Evolutionary conservation across 1,139 yeast genomes (phyloP).

Genomic region (Suhomyces terraborum): DNA sequence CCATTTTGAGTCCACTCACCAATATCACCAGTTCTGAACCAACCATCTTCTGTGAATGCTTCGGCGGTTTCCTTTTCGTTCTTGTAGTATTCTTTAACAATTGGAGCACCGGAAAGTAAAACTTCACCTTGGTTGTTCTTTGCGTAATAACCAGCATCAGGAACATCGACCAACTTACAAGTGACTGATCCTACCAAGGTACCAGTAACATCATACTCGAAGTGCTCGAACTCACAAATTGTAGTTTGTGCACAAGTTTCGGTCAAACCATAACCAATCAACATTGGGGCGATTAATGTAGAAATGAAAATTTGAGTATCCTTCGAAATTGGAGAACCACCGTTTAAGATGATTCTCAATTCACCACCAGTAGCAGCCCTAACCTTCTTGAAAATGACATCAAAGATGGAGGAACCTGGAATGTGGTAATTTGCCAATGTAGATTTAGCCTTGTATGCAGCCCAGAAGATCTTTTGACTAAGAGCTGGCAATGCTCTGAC

Average conservation of each 20-base stretch:
- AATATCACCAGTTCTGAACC: slow-evolving; percentile 98
- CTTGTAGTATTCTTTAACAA: slow-evolving; percentile 76
- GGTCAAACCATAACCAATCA: slow-evolving; percentile 95
- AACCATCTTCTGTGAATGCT: slow-evolving; percentile 81
- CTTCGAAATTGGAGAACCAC: slow-evolving; percentile 88
- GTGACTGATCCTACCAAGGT: slow-evolving; percentile 81
- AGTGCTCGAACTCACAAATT: slow-evolving; percentile 62
- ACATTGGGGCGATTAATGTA: slow-evolving; percentile 80
- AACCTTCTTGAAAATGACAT: slow-evolving; percentile 79
- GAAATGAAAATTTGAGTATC: slow-evolving; percentile 87
- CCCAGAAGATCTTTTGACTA: slow-evolving; percentile 86
- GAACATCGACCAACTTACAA: slow-evolving; percentile 85
- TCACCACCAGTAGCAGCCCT: slow-evolving; percentile 96
- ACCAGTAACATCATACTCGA: slow-evolving; percentile 79
- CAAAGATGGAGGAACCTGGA: slow-evolving; percentile 69
- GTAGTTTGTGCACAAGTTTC: slow-evolving; percentile 93
- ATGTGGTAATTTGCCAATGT: slow-evolving; percentile 61
- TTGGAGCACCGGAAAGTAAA: slow-evolving; percentile 72
- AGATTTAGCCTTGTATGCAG: slow-evolving; percentile 73
- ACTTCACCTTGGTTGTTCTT: slow-evolving; percentile 94
- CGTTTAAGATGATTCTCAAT: slow-evolving; percentile 72
- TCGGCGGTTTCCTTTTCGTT: slow-evolving; percentile 79
- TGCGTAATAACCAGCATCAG: slow-evolving; percentile 90
- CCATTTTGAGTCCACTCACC: slow-evolving; percentile 91
- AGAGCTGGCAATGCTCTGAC: slow-evolving; percentile 65